A percentile compares a stretch with the other conserved stretches of the same genome.
phyloP scores from a whole-genome alignment of 2,329 filamentous ascomycete genomes.

The Parafenestella ontariensis region DNA sequence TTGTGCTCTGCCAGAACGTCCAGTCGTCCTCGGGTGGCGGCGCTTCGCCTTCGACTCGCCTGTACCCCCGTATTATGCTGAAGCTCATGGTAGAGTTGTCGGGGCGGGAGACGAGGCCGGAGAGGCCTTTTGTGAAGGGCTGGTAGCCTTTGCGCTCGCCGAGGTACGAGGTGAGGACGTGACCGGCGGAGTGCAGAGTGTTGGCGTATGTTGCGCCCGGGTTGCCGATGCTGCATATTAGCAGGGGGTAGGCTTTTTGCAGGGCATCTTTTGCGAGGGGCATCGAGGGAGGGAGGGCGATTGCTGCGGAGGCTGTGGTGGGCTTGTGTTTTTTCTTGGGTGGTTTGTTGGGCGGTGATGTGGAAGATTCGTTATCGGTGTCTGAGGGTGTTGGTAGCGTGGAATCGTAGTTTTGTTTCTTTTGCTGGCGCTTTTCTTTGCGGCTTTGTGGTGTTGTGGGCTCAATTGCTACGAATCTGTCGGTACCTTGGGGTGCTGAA shows the following conservation, averaged over 20 bases:
- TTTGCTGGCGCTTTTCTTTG: slow-evolving; percentile 35
- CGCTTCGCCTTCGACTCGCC: slow-evolving; percentile 7
- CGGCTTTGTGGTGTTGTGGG: slow-evolving; percentile 17
- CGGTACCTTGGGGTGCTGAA: slow-evolving; percentile 10
- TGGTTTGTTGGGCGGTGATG: slow-evolving; percentile 21
- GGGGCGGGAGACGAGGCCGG: slow-evolving; percentile 38
- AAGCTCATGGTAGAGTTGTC: slow-evolving; percentile 45
- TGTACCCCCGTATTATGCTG: slow-evolving; percentile 54
- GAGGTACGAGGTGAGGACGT: slow-evolving; percentile 69
- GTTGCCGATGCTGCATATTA: slow-evolving; percentile 89
- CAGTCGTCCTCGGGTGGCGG: slow-evolving; percentile 47
- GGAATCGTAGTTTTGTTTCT: slow-evolving; percentile 20
- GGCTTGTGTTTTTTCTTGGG: slow-evolving; percentile 11
- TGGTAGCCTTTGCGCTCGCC: slow-evolving; percentile 32
- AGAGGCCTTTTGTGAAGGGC: slow-evolving; percentile 39
- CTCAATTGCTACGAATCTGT: slow-evolving; percentile 6
- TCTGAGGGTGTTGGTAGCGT: slow-evolving; percentile 22
- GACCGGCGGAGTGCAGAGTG: slow-evolving; percentile 87
- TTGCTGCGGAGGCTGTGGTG: neutral
- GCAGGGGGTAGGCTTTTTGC: slow-evolving; percentile 58
- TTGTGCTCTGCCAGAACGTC: slow-evolving; percentile 77
- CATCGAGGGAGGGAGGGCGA: slow-evolving; percentile 7
- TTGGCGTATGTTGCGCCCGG: slow-evolving; percentile 70
- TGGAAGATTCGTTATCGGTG: slow-evolving; percentile 23
- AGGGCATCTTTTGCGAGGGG: slow-evolving; percentile 29